These are phyloP conservation scores for Acaromyces ingoldii DNA, from an alignment of 1,284 basidiomycete genomes.

Conservation along the genomic window DNA sequence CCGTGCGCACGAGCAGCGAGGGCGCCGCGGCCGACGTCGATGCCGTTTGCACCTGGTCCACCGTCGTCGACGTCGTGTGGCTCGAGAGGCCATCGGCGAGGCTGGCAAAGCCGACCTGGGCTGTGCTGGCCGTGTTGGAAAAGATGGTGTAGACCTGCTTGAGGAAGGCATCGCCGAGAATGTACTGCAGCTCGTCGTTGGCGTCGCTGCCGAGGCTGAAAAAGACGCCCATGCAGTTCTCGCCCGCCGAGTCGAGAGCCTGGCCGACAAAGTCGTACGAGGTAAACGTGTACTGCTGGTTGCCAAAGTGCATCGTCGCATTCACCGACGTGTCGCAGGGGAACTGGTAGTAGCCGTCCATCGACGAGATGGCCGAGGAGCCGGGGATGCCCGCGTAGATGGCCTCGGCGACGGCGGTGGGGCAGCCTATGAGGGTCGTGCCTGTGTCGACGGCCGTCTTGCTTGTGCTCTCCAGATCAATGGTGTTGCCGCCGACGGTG, in stretches of 20 bases:
- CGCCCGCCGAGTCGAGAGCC: slow-evolving; percentile 14
- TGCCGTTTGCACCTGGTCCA: slow-evolving; percentile 10
- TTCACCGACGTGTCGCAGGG: slow-evolving; percentile 27
- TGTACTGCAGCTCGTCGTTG: slow-evolving; percentile 31
- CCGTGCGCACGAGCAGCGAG: no score
- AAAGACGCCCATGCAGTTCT: slow-evolving; percentile 37
- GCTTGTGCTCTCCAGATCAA: slow-evolving; percentile 13
- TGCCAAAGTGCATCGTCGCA: slow-evolving; percentile 35
- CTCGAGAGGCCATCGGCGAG: slow-evolving; percentile 30
- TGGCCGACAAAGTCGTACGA: slow-evolving; percentile 23
- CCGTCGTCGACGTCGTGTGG: slow-evolving; percentile 19
- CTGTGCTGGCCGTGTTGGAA: slow-evolving; percentile 12
- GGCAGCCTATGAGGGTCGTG: slow-evolving; percentile 44
- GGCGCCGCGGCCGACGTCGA: no score
- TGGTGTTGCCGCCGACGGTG: slow-evolving; percentile 10
- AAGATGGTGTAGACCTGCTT: slow-evolving; percentile 43
- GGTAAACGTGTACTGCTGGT: slow-evolving; percentile 27
- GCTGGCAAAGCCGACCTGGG: slow-evolving; percentile 34
- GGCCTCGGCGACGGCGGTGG: slow-evolving; percentile 20
- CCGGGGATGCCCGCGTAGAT: slow-evolving; percentile 37
- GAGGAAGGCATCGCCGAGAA: slow-evolving; percentile 43
- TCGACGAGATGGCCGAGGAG: slow-evolving; percentile 12
- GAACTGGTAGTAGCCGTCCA: slow-evolving; percentile 37
- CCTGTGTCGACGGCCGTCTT: slow-evolving; percentile 46
- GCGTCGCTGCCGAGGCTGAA: slow-evolving; percentile 25